Evolutionary conservation across 164 flowering plant species (phyloP), one percentile per base, ranked within the genome.

Genomic region (Echeveria elegans): DNA sequence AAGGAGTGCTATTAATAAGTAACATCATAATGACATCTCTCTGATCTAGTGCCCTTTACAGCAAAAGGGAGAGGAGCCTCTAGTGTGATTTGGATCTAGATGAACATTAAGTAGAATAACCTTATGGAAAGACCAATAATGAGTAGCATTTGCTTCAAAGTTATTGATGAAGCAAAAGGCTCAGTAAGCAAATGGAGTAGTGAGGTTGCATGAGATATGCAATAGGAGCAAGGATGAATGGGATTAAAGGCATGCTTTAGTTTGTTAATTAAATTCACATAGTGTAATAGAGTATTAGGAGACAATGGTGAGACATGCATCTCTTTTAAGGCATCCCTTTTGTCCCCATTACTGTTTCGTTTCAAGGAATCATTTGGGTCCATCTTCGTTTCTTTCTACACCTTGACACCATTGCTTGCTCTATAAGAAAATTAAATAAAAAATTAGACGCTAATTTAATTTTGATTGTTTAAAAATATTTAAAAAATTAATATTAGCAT

Each of bases 301-400:
- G 65, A 68, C 66, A 64, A 47, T n/a, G 69, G 66, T 59, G 12
- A 72, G 67, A 68, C 69, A 64, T 38, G 30, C 41, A 58, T 66
- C 63, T 61, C 31, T 29, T 32, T 61, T 36, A 30, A 61, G 60
- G 68, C 36, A 66, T 0, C 48, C 37, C 43, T 24, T 50, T 69
- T 69, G 75, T 77, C 77, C 73, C 75, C 72, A 71, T 67, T 64
- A 29, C 63, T 52, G 73, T 72, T 68, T 71, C 31, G 45, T 36
- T 11, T 38, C 48, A 70, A 61, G 71, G 62, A 63, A 56, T 56
- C 64, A 53, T 40, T 48, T 60, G 76, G 76, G 69, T 40, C 79
- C 74, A 68, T 66, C 64, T 34, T 19, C 23, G 64, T 72, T 56
- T 64, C 50, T 43, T n/a, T n/a, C n/a, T n/a, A n/a, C n/a, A n/a